Conservation (phyloP, 169 alveolate species). For the Cystoisospora suis region DNA sequence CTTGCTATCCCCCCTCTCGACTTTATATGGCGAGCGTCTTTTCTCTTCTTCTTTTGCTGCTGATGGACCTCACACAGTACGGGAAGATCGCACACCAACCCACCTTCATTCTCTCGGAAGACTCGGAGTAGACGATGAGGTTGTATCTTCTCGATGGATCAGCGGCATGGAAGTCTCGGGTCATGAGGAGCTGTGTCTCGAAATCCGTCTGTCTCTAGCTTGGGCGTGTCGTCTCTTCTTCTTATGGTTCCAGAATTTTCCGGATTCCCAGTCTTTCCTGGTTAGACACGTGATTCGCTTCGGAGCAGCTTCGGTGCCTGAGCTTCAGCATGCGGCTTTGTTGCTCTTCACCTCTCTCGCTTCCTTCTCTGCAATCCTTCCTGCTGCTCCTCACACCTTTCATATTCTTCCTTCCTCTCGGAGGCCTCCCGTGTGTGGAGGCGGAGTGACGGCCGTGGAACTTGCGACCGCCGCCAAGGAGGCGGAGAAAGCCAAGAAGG, state of each 20-base stretch:
- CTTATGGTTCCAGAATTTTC: slow-evolving; percentile 26
- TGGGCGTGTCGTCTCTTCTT: slow-evolving; percentile 23
- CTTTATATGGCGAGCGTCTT: too few relatives aligned
- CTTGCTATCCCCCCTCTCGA: too few relatives aligned
- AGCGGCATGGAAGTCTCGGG: not conserved
- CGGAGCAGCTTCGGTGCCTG: slow-evolving; percentile 6
- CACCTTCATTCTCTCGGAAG: too few relatives aligned
- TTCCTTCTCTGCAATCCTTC: not conserved
- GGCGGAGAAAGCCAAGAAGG: slow-evolving; percentile 4
- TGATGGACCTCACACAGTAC: too few relatives aligned
- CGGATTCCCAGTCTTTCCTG: slow-evolving; percentile 3
- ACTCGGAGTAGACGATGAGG: too few relatives aligned
- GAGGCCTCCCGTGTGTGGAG: slow-evolving; percentile 30
- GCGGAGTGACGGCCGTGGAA: slow-evolving; percentile 23
- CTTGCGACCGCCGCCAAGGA: slow-evolving; percentile 19
- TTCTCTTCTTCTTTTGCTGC: too few relatives aligned
- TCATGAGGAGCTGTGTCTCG: not conserved
- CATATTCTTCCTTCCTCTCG: slow-evolving; percentile 29
- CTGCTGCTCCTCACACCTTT: slow-evolving; percentile 33
- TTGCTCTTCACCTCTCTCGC: slow-evolving; percentile 10
- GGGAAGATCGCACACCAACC: too few relatives aligned
- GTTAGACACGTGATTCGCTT: slow-evolving; percentile 23
- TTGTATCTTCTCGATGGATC: not conserved
- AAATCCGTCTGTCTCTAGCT: slow-evolving; percentile 13
- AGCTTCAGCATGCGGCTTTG: not conserved